phyloP scores from a whole-genome alignment of 768 basidiomycete species.

The Crucibulum laeve region DNA sequence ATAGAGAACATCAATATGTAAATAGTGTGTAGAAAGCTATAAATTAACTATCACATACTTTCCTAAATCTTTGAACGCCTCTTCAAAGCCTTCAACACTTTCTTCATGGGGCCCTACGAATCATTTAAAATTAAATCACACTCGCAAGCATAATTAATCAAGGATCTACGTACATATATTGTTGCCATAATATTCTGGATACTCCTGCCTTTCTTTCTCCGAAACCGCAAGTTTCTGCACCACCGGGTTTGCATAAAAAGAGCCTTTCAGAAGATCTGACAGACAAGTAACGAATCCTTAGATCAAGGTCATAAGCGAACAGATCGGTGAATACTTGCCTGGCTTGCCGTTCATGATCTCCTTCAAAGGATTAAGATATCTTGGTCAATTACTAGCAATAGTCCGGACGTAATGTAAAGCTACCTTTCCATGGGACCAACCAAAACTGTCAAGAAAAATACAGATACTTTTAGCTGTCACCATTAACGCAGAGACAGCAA shows the following conservation, averaged over 20 bases:
- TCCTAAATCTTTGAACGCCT: conserved; percentile 85
- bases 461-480: background rate
- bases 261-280: conserved; percentile 82
- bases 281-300: background rate
- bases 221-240: conserved; percentile 63
- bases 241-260: conserved; percentile 88
- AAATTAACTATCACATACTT: conserved; percentile 43
- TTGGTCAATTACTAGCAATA: too few relatives aligned
- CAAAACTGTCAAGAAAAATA: conserved; percentile 54
- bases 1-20: too few relatives aligned
- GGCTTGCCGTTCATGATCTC: conserved; percentile 97
- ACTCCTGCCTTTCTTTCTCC: conserved; percentile 42
- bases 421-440: conserved; percentile 98
- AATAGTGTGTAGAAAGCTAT: conserved; percentile 4
- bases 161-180: conserved; percentile 71
- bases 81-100: conserved; percentile 73
- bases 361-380: conserved; percentile 24
- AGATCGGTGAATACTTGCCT: conserved; percentile 32
- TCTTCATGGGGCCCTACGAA: conserved; percentile 61
- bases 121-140: background rate
- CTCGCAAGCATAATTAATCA: too few relatives aligned
- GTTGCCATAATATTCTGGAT: conserved; percentile 81
- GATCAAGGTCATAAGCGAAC: background rate
- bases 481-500: background rate
- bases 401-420: conserved; percentile 3